A percentile compares a stretch with the other conserved stretches of the same genome.
Conservation (phyloP, 495 filamentous ascomycete genomes). For the Polyplosphaeria fusca region DNA sequence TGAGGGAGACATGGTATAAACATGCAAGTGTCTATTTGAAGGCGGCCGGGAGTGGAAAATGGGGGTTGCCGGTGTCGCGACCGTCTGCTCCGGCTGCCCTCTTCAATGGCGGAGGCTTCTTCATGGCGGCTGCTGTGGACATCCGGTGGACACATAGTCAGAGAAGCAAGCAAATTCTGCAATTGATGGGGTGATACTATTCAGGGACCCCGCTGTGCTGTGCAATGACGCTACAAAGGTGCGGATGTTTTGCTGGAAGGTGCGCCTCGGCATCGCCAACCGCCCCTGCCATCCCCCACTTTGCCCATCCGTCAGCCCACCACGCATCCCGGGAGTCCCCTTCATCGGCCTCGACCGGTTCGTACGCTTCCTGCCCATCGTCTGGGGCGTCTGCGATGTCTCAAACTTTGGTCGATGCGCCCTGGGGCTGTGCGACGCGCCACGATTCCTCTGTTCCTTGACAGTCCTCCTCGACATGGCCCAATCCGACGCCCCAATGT, state of each 20-base stretch:
- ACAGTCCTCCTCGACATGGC: too few relatives aligned
- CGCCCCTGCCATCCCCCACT: neutral
- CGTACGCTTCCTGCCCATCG: too few relatives aligned
- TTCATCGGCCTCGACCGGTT: too few relatives aligned
- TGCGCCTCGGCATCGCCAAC: neutral
- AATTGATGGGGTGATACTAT: slow-evolving; percentile 19
- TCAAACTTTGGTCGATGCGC: too few relatives aligned
- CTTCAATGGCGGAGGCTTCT: neutral
- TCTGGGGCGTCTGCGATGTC: too few relatives aligned
- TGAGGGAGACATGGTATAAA: slow-evolving; percentile 20
- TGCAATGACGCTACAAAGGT: neutral
- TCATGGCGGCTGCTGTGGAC: neutral
- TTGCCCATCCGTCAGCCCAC: neutral
- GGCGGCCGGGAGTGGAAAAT: slow-evolving; percentile 21
- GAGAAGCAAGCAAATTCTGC: slow-evolving; percentile 1
- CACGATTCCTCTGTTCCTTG: too few relatives aligned
- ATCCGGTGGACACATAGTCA: neutral
- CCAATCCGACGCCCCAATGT: too few relatives aligned
- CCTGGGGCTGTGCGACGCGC: too few relatives aligned
- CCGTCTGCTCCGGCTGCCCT: neutral
- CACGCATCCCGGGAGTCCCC: slow-evolving; percentile 4
- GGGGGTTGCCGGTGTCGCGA: slow-evolving; percentile 15
- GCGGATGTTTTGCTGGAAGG: neutral
- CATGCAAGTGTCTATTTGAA: neutral
- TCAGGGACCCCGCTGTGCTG: neutral